These are phyloP conservation scores for Ogataea naganishii DNA, from an alignment of 805 yeast genomes.

Conservation along the genomic window DNA sequence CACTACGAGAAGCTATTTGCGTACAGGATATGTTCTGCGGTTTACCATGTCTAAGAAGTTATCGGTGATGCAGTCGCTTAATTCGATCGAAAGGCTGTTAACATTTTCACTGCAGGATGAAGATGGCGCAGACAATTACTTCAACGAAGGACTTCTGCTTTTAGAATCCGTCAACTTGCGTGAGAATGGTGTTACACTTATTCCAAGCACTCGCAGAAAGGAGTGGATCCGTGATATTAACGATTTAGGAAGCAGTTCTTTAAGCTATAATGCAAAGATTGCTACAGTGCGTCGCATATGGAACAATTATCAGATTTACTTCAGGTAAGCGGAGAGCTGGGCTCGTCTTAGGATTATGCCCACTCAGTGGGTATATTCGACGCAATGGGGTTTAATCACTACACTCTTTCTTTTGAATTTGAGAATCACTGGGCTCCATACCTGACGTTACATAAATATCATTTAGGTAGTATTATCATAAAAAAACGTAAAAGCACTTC, in stretches of 20 bases:
- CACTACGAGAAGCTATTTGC: constrained; percentile 19
- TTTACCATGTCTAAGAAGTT: constrained; percentile 26
- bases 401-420: too few relatives aligned
- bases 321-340: too few relatives aligned
- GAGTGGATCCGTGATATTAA: constrained; percentile 61
- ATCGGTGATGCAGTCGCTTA: constrained; percentile 36
- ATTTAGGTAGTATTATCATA: constrained; percentile 3
- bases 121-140: constrained; percentile 19
- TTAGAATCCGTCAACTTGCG: constrained; percentile 57
- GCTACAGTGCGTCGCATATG: constrained; percentile 49
- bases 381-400: too few relatives aligned
- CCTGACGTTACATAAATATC: constrained; percentile 1
- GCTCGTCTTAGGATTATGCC: too few relatives aligned
- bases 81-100: constrained; percentile 51
- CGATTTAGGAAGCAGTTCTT: constrained; percentile 39
- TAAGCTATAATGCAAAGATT: constrained; percentile 30
- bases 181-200: constrained; percentile 33
- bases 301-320: constrained; percentile 41
- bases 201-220: constrained; percentile 39
- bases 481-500: constrained; percentile 1
- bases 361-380: too few relatives aligned
- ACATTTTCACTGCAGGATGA: constrained; percentile 14
- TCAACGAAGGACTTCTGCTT: constrained; percentile 51
- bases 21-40: constrained; percentile 27
- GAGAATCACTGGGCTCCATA: too few relatives aligned